Conservation (phyloP, 176 grass and related monocot genomes). For the Puccinellia tenuiflora region DNA sequence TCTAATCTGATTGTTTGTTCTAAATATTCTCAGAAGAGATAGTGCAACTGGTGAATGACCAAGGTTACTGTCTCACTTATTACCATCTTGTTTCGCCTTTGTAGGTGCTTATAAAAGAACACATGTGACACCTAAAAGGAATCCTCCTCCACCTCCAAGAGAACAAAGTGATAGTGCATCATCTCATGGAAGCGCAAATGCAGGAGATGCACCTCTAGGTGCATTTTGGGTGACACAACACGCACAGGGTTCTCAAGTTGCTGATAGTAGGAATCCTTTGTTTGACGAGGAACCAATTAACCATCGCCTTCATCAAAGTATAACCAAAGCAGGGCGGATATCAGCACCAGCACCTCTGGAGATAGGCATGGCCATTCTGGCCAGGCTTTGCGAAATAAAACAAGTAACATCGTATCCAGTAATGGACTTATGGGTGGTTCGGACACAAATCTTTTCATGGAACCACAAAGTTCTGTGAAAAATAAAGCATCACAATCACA, state of each 20-base stretch:
- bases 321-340: slow-evolving; percentile 31
- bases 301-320: slow-evolving; percentile 37
- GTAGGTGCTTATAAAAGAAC: slow-evolving; percentile 55
- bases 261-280: slow-evolving; percentile 35
- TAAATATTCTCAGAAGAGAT: slow-evolving; percentile 16
- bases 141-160: slow-evolving; percentile 60
- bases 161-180: slow-evolving; percentile 45
- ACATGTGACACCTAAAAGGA: slow-evolving; percentile 54
- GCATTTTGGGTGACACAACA: slow-evolving; percentile 74
- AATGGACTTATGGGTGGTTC: slow-evolving; percentile 20
- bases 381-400: slow-evolving; percentile 25
- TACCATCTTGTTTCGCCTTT: slow-evolving; percentile 3
- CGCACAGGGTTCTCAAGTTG: slow-evolving; percentile 35
- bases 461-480: slow-evolving; percentile 35
- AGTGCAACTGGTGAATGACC: background rate
- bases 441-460: slow-evolving; percentile 38
- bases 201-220: slow-evolving; percentile 50
- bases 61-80: background rate
- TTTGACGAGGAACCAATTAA: slow-evolving; percentile 53
- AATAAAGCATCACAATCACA: slow-evolving; percentile 29
- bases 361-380: slow-evolving; percentile 33
- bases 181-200: slow-evolving; percentile 33
- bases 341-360: slow-evolving; percentile 22
- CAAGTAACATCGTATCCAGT: slow-evolving; percentile 26
- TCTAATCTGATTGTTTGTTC: background rate